Base-by-base conservation (phyloP, 371 early-diverging fungal species). In the Mucor ambiguus region DNA sequence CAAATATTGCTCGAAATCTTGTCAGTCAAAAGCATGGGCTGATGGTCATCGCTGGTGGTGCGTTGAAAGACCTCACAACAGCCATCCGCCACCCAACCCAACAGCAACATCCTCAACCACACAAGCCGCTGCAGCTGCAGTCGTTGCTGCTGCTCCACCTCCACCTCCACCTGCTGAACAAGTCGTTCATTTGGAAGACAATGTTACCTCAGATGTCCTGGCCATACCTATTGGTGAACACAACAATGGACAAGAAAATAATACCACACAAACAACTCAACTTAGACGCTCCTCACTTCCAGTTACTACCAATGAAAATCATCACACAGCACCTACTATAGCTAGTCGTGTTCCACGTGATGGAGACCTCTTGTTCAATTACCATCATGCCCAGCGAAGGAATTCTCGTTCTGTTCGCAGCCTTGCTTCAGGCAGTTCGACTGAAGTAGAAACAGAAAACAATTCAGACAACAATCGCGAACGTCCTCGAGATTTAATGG, bases 1-100 rank as follows among this genome's bases (percentile, higher is more conserved):
- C 55, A 92, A 92, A 63, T 92, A 92, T 64, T 92, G 93, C 70
- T 87, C 88, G 67, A 90, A 89, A 71, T 67, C 72, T 24, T 92
- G 93, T 62, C 93, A 92, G 67, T 87, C 87, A 68, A 84, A 82
- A 58, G 91, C 93, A 4, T 92, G 93, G 93, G 85, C 80, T 28
- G 89, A 89, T 60, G 92, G 93, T 8, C 93, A 92, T 73, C 84
- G 91, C 38, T 86, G 88, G 85, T 92, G 93, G 93, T 92, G 93
- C 73, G 80, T 86, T 14, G 91, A 90, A 67, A 82, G 89, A 75
- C 84, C 70, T 33, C 76, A 75, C 24, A 64, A 64, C 20, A 44
- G 54, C 12, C 75, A 72, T 43, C 66, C 75, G 14, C 68, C 75
- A 14, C 70, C 77, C 14, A 66, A 72, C 26, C 67, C 63, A 29